A percentile compares a stretch with the other conserved stretches of the same genome.
Evolutionary conservation across 2,329 filamentous ascomycete species (phyloP).

Genomic region (Rugonectria rugulosa): DNA sequence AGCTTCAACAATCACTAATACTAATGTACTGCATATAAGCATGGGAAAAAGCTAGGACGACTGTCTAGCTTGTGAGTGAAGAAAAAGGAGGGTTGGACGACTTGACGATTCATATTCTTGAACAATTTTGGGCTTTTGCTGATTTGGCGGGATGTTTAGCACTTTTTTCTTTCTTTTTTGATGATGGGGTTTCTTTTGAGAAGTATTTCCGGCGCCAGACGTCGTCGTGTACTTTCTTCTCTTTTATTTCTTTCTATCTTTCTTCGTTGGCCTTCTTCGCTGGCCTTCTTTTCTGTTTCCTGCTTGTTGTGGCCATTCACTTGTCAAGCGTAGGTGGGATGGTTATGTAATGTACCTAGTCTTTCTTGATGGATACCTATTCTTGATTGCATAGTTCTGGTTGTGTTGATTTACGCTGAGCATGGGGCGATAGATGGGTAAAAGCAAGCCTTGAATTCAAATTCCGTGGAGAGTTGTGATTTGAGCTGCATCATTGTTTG

Average conservation of each 20-base stretch:
- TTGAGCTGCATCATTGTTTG: too few species aligned
- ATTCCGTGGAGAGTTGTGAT: too few species aligned
- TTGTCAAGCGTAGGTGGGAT: slow-evolving; percentile 8
- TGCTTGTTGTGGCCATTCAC: slow-evolving; percentile 1
- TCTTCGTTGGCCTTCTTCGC: slow-evolving; percentile 17
- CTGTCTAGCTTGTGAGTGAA: too few species aligned
- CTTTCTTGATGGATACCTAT: neutral
- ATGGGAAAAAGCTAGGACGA: too few species aligned
- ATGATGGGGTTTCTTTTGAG: slow-evolving; percentile 19
- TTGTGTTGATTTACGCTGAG: too few species aligned
- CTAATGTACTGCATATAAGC: slow-evolving; percentile 17
- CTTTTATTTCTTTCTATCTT: neutral
- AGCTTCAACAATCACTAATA: slow-evolving; percentile 9
- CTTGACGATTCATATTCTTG: slow-evolving; percentile 36
- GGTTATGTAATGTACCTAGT: neutral
- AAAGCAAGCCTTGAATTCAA: too few species aligned
- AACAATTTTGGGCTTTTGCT: slow-evolving; percentile 23
- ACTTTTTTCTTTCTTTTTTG: slow-evolving; percentile 12
- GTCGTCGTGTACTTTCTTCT: slow-evolving; percentile 21
- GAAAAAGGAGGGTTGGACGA: slow-evolving; percentile 33
- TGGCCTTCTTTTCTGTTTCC: neutral
- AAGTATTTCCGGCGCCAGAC: slow-evolving; percentile 24
- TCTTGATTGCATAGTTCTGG: too few species aligned
- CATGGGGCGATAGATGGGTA: too few species aligned
- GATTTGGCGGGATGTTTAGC: slow-evolving; percentile 11